Conservation (phyloP, 768 basidiomycete species). For the Auricularia cornea region DNA sequence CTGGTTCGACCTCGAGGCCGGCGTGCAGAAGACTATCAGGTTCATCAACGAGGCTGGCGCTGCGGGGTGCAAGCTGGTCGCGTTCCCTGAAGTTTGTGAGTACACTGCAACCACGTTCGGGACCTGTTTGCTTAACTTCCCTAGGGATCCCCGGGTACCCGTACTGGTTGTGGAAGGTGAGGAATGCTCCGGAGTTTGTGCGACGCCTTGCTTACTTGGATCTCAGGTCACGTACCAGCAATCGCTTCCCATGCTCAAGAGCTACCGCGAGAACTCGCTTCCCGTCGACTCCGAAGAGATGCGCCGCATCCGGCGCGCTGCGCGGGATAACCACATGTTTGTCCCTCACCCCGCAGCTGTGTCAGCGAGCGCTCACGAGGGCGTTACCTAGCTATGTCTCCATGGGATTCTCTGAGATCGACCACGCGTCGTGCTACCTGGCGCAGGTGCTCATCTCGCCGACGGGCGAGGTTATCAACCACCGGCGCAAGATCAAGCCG, state of each 20-base stretch:
- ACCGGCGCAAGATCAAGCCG: constrained; percentile 6
- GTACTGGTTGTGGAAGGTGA: background rate
- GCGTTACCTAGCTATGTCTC: background rate
- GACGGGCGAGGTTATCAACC: constrained; percentile 5
- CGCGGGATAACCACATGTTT: background rate
- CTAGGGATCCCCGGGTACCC: background rate
- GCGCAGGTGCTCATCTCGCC: constrained; percentile 6
- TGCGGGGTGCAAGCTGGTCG: background rate
- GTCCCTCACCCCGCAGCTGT: background rate
- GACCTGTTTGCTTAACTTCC: background rate
- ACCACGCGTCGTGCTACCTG: background rate
- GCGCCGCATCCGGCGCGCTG: constrained; percentile 3
- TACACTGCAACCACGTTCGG: background rate
- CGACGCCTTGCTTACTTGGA: background rate
- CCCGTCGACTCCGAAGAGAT: constrained; percentile 1
- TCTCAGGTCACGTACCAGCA: constrained; percentile 5
- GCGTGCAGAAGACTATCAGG: background rate
- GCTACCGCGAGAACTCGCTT: constrained; percentile 4
- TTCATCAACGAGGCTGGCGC: background rate
- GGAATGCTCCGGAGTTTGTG: no score
- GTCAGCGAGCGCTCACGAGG: background rate
- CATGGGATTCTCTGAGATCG: background rate
- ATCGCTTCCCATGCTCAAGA: constrained; percentile 5
- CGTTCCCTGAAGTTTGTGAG: background rate
- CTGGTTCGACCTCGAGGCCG: background rate